Evolutionary conservation across 805 yeast genomes (phyloP), one percentile per base, ranked within the genome.

Genomic region (Nakazawaea ernobii): DNA sequence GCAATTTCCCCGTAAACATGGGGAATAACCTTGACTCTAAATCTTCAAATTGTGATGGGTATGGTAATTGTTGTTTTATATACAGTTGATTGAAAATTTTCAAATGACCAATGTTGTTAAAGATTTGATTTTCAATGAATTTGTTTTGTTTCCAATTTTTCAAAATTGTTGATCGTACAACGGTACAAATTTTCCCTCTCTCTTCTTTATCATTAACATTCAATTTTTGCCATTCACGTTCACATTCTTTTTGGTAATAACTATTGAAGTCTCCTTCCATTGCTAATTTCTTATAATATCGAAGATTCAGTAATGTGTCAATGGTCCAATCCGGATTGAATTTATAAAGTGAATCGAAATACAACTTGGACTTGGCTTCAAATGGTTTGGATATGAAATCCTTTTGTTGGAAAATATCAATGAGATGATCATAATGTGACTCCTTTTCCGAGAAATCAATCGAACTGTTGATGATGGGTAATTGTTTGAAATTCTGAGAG

Each of bases 271-370:
- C 46, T 15, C 8, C 13, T 20, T 39, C 30, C 9, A 17, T 6
- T 15, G 44, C 6, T 10, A 48, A 28, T 30, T 39, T 48, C 42
- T 43, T 42, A 42, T 39, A 35, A 33, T 43, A 48, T 35, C 35
- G 43, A 15, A 36, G 8, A 13, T 39, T 28, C 6, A 11, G 8
- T 9, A 48, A 32, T 2, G 29, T 17, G 6, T 41, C 3, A 8
- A 48, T 39, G 9, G 13, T 6, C 84, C 84, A 79, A 33, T 74
- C 69, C 17, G 69, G 67, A 42, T 74, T 60, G 11, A 46, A 41
- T 24, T 56, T 53, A 51, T 68, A 68, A 5, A 79, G 56, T 43
- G 65, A 68, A 37, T 68, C 63, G 55, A 79, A 78, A 52, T 75
- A 79, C 5, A 63, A 51, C 35, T 61, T 56, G 55, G 82, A 77